phyloP scores from a whole-genome alignment of 2,329 filamentous ascomycete species.

The Parastagonospora nodorum region DNA sequence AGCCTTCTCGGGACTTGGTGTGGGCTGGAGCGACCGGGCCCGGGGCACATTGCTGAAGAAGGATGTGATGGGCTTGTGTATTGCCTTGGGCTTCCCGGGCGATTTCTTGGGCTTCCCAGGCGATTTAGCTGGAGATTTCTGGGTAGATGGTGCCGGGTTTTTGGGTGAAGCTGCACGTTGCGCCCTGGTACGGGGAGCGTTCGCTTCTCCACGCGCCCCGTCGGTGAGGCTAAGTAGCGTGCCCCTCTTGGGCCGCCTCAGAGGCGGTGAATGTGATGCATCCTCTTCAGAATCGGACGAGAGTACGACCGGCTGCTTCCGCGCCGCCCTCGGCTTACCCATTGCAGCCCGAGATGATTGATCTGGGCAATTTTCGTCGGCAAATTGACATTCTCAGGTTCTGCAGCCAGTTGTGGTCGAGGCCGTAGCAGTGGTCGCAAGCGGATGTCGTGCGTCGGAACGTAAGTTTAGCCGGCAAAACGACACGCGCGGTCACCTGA shows the following conservation, averaged over 20 bases:
- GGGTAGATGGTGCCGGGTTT: constrained; percentile 17
- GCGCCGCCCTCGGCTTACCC: constrained; percentile 45
- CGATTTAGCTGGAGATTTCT: constrained; percentile 39
- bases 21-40: constrained; percentile 45
- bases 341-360: constrained; percentile 41
- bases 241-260: constrained; percentile 35
- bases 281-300: constrained; percentile 43
- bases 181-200: constrained; percentile 21
- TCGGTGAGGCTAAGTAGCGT: constrained; percentile 29
- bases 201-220: constrained; percentile 20
- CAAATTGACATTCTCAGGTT: constrained; percentile 37
- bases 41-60: constrained; percentile 56
- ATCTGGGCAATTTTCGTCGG: constrained; percentile 14
- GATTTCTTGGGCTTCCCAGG: constrained; percentile 45
- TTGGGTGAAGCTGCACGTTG: constrained; percentile 28
- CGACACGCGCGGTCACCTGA: not conserved
- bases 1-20: constrained; percentile 47
- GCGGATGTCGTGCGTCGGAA: constrained; percentile 3
- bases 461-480: constrained; percentile 2
- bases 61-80: constrained; percentile 53
- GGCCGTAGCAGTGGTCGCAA: constrained; percentile 8
- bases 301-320: constrained; percentile 44
- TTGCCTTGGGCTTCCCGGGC: constrained; percentile 43
- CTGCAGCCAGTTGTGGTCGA: constrained; percentile 19
- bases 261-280: constrained; percentile 34